Percentiles rank a stretch among this genome's conserved stretches.
phyloP scores from a whole-genome alignment of 495 filamentous ascomycete species.

The Penicillium turbatum region DNA sequence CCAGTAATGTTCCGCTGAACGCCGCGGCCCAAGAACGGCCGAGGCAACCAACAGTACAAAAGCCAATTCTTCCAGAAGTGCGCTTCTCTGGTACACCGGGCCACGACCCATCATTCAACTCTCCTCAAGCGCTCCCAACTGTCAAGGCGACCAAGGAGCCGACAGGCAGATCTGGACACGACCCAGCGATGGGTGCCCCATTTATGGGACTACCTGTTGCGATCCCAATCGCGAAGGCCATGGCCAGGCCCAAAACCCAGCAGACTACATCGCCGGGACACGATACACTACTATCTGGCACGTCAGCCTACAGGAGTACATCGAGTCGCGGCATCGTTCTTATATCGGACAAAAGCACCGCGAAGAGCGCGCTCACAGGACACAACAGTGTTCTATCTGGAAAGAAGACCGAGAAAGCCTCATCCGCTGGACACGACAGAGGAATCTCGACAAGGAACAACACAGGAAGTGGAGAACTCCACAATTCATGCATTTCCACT shows the following conservation, averaged over 20 bases:
- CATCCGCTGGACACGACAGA: background rate
- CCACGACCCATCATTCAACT: constrained; percentile 6
- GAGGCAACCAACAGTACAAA: background rate
- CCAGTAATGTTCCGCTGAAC: constrained; percentile 17
- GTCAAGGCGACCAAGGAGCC: constrained; percentile 8
- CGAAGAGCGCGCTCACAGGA: background rate
- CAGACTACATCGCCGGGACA: background rate
- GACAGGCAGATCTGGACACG: constrained; percentile 6
- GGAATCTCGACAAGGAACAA: background rate
- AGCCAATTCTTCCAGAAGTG: constrained; percentile 9
- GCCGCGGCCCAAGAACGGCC: constrained; percentile 11
- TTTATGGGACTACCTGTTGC: background rate
- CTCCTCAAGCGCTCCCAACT: constrained; percentile 3
- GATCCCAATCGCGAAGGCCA: background rate
- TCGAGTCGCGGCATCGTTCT: background rate
- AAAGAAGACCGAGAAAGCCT: background rate
- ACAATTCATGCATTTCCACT: background rate
- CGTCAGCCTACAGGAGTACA: too few relatives aligned
- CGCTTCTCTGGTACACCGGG: constrained; percentile 11
- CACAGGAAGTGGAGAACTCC: constrained; percentile 2
- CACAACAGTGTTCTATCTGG: background rate
- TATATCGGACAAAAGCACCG: background rate
- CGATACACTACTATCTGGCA: background rate
- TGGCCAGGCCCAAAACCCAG: background rate
- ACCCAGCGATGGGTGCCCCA: constrained; percentile 3